These are phyloP conservation scores for Acanthamoeba pearcei DNA, from an alignment of 208 protist genomes.

Conservation along the genomic window DNA sequence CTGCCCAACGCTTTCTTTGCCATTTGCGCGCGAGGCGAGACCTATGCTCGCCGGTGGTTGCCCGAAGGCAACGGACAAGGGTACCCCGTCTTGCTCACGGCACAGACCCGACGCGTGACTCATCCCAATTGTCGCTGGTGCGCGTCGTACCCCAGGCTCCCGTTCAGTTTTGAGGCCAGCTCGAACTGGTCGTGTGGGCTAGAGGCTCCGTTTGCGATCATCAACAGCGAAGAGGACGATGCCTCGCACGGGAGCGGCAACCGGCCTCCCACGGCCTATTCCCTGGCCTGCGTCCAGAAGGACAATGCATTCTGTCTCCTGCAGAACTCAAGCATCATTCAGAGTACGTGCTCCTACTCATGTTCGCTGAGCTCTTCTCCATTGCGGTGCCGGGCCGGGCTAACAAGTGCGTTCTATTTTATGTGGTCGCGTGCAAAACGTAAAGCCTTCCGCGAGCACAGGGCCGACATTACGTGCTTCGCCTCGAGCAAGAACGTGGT, in stretches of 20 bases:
- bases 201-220: conserved; percentile 51
- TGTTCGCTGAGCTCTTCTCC: background rate
- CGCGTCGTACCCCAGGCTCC: background rate
- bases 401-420: background rate
- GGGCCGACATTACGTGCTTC: conserved; percentile 65
- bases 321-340: conserved; percentile 44
- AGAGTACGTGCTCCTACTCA: background rate
- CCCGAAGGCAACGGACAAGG: conserved; percentile 56
- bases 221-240: conserved; percentile 42
- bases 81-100: background rate
- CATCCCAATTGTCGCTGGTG: background rate
- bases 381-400: too few relatives aligned
- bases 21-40: conserved; percentile 46
- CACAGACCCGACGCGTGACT: background rate
- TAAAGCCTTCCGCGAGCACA: conserved; percentile 44
- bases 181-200: conserved; percentile 30
- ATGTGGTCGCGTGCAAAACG: too few relatives aligned
- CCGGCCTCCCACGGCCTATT: conserved; percentile 35
- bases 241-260: background rate
- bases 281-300: conserved; percentile 41
- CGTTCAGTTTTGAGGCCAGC: conserved; percentile 54
- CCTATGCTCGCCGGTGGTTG: conserved; percentile 41
- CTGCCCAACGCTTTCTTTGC: conserved; percentile 33
- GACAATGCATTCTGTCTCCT: conserved; percentile 60
- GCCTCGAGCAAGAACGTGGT: conserved; percentile 48